Evolutionary conservation across 2,329 filamentous ascomycete species (phyloP), one percentile per base, ranked within the genome.

Genomic region (Phialophora verrucosa): DNA sequence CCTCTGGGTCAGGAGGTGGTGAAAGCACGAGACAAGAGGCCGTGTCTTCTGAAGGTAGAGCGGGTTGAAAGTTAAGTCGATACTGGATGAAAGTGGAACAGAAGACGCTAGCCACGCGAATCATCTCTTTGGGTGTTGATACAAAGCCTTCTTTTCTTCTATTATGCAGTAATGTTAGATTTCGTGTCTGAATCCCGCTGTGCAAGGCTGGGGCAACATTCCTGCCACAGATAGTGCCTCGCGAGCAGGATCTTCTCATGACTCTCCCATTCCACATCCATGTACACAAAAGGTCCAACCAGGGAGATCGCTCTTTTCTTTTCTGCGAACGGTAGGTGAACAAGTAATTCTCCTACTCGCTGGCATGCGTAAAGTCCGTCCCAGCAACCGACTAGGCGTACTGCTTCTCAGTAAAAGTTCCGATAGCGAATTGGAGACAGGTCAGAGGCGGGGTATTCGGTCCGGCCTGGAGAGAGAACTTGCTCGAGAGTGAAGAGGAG

Each of bases 401-500:
- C 38, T n/a, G 38, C 38, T 20, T 7, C 38, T 20, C 38, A 44
- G 17, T 2, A 44, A n/a, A 20, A 17, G 12, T 17, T 17, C 14
- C 14, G 14, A 44, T 8, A 2, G 38, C 17, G 38, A 44, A 20
- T 44, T 10, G 2, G 32, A 35, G 32, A 35, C 32, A 35, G 32
- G 8, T 11, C 32, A 44, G 38, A 44, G n/a, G 38, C 38, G 17
- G 17, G 6, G 38, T 17, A 27, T 10, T 49, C 42, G 20, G 20
- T 49, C 44, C 27, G 42, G 38, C 29, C n/a, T 32, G 53, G 51
- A 38, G 27, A 38, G 50, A 44, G 29, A 31, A 42, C 63, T 51
- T 60, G 61, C 63, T 68, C 53, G 73, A 73, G 75, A 74, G 76
- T 73, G 75, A 79, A 79, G 76, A 78, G 75, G 57, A 75, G 59